Evolutionary conservation across 108 stramenopile genomes (phyloP).

Genomic region (Conticribra guillardii): DNA sequence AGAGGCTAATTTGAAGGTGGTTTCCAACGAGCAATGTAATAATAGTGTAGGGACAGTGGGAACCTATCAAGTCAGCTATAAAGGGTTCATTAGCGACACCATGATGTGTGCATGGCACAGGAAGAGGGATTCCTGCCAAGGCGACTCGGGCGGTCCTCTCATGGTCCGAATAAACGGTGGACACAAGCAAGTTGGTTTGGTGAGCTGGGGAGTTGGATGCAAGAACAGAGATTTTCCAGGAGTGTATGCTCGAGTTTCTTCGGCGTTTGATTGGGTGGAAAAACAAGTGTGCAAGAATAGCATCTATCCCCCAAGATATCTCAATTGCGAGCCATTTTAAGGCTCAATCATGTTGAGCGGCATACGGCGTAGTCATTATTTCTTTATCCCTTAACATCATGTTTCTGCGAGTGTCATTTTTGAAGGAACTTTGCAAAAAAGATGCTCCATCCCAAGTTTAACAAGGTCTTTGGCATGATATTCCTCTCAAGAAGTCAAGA

Average conservation of each 20-base stretch:
- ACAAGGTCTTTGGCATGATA: too few relatives aligned
- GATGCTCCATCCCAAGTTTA: too few relatives aligned
- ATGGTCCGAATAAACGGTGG: slow-evolving; percentile 2
- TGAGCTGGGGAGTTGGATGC: slow-evolving; percentile 51
- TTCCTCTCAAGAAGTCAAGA: too few relatives aligned
- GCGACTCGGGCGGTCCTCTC: slow-evolving; percentile 36
- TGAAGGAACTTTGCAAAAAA: too few relatives aligned
- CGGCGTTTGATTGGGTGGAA: slow-evolving; percentile 44
- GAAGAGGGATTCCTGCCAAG: slow-evolving; percentile 29
- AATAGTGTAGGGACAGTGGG: slow-evolving; percentile 3
- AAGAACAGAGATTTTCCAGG: slow-evolving; percentile 52
- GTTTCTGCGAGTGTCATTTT: too few relatives aligned
- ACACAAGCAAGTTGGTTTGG: slow-evolving; percentile 32
- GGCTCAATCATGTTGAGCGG: too few relatives aligned
- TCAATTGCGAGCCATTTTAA: slow-evolving; percentile 20
- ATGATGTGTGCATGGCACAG: slow-evolving; percentile 30
- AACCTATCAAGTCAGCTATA: neutral
- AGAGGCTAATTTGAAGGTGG: slow-evolving; percentile 10
- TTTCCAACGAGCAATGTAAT: slow-evolving; percentile 14
- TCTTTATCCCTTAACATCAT: too few relatives aligned
- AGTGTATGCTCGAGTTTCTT: slow-evolving; percentile 47
- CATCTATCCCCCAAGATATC: neutral
- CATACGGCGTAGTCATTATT: too few relatives aligned
- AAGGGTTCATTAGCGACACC: slow-evolving; percentile 17
- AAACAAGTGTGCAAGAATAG: slow-evolving; percentile 41